Conservation (phyloP, 2,329 filamentous ascomycete genomes). For the Huntiella savannae region DNA sequence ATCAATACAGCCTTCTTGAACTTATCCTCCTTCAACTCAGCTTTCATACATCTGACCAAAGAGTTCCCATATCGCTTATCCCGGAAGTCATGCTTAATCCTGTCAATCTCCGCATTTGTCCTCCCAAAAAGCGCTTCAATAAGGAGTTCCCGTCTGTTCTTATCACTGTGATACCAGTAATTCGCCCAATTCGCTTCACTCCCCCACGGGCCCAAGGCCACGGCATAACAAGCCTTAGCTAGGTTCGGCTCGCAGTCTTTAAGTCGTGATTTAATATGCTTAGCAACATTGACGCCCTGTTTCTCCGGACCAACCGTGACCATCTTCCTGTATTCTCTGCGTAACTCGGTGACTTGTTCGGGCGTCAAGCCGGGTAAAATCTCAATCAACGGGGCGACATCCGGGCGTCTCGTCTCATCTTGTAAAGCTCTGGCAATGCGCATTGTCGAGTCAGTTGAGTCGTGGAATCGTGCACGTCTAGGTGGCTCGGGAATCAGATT, state of each 20-base stretch:
- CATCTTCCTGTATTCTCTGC: slow-evolving; percentile 76
- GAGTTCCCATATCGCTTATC: slow-evolving; percentile 84
- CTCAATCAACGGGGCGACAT: slow-evolving; percentile 55
- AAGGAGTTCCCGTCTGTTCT: slow-evolving; percentile 66
- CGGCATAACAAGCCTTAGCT: slow-evolving; percentile 81
- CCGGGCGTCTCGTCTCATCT: slow-evolving; percentile 39
- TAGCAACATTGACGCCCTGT: slow-evolving; percentile 67
- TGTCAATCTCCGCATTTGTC: slow-evolving; percentile 65
- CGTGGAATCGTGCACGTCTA: slow-evolving; percentile 60
- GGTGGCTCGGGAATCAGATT: slow-evolving; percentile 3
- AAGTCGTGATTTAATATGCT: slow-evolving; percentile 60
- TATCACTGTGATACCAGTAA: slow-evolving; percentile 86
- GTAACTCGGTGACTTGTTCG: slow-evolving; percentile 71
- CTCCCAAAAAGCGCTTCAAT: slow-evolving; percentile 88
- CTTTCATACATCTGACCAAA: slow-evolving; percentile 69
- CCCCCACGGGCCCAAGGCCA: slow-evolving; percentile 77
- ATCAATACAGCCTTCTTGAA: slow-evolving; percentile 77
- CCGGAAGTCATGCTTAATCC: slow-evolving; percentile 73
- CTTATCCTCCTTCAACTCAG: slow-evolving; percentile 86
- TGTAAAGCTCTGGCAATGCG: slow-evolving; percentile 58
- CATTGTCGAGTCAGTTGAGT: slow-evolving; percentile 60
- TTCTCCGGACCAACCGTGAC: slow-evolving; percentile 58
- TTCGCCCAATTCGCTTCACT: slow-evolving; percentile 95
- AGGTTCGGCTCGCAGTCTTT: slow-evolving; percentile 58
- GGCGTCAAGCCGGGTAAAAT: slow-evolving; percentile 71